Conservation (phyloP, 257 asterid genomes). For the Osmanthus fragrans region DNA sequence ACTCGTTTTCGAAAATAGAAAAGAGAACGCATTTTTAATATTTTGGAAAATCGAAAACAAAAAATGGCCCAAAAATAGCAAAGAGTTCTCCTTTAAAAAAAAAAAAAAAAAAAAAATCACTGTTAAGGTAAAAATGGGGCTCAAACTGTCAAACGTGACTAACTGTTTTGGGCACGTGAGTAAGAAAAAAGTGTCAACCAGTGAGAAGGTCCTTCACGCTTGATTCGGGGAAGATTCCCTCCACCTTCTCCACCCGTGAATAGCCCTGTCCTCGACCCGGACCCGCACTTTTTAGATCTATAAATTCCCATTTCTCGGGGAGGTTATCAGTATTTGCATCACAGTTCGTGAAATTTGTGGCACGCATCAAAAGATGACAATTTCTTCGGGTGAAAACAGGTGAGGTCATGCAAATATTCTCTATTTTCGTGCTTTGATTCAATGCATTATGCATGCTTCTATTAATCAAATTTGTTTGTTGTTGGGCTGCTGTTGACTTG, state of each 20-base stretch:
- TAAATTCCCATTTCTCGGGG: background rate
- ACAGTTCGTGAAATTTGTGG: background rate
- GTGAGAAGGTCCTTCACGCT: background rate
- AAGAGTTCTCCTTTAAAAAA: too few relatives aligned
- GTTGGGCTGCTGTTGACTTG: background rate
- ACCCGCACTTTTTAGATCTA: background rate
- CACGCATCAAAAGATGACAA: conserved; percentile 25
- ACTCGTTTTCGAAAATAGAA: too few relatives aligned
- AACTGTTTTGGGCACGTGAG: background rate
- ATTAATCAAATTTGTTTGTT: background rate
- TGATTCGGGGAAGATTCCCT: background rate
- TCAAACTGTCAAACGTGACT: too few relatives aligned
- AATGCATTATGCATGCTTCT: conserved; percentile 5
- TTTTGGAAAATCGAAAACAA: too few relatives aligned
- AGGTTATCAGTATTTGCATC: background rate
- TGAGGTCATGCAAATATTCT: background rate
- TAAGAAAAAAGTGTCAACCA: background rate
- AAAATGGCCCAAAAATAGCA: too few relatives aligned
- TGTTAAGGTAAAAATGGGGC: too few relatives aligned
- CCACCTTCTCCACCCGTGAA: background rate
- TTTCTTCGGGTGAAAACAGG: conserved; percentile 27
- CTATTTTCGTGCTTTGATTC: background rate
- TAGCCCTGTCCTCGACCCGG: background rate
- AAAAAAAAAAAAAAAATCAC: too few relatives aligned
- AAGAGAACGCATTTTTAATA: too few relatives aligned